phyloP scores from a whole-genome alignment of 2,329 filamentous ascomycete genomes.

The Aspergillus fumigatiaffinis region DNA sequence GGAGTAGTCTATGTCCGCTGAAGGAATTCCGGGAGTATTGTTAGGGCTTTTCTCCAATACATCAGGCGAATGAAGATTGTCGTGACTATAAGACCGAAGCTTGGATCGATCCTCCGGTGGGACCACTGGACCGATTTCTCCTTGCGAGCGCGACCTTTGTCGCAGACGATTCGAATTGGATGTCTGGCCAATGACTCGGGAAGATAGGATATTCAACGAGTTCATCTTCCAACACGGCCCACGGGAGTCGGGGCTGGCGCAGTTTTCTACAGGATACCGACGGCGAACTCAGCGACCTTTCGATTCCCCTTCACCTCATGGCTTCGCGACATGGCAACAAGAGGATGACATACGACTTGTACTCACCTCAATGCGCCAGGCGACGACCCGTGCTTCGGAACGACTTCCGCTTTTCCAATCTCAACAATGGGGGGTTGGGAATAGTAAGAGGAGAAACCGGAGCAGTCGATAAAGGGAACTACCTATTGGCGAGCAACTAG shows the following conservation, averaged over 20 bases:
- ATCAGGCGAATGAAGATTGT: slow-evolving; percentile 33
- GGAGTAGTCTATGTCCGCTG: slow-evolving; percentile 28
- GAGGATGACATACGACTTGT: slow-evolving; percentile 10
- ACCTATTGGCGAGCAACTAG: not conserved
- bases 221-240: slow-evolving; percentile 71
- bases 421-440: not conserved
- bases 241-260: slow-evolving; percentile 41
- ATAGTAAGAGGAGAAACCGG: not conserved
- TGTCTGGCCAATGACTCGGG: slow-evolving; percentile 66
- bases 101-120: slow-evolving; percentile 33
- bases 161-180: slow-evolving; percentile 46
- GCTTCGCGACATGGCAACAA: not conserved
- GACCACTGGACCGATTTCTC: slow-evolving; percentile 38
- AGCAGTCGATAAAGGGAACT: not conserved
- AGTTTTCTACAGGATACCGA: slow-evolving; percentile 27
- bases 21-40: slow-evolving; percentile 17
- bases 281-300: slow-evolving; percentile 16
- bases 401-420: not conserved
- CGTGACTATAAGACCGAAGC: slow-evolving; percentile 42
- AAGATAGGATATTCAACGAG: slow-evolving; percentile 90
- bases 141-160: slow-evolving; percentile 53
- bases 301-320: not conserved
- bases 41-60: slow-evolving; percentile 26
- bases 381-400: slow-evolving; percentile 29
- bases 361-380: slow-evolving; percentile 41